These are phyloP conservation scores for Pogostemon cablin DNA, from an alignment of 257 asterid genomes.

Conservation along the genomic window DNA sequence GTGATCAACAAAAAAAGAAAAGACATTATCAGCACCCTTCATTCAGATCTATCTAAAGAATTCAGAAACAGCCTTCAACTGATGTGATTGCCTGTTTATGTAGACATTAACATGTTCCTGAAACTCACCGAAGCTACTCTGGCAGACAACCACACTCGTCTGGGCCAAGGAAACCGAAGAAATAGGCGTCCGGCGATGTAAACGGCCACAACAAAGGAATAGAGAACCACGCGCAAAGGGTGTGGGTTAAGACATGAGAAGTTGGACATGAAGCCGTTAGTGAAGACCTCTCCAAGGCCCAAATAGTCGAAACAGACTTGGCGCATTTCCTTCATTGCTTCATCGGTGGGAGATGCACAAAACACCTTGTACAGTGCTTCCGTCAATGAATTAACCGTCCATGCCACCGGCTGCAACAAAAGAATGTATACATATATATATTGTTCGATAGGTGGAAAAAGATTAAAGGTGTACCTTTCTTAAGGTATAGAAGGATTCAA, in stretches of 20 bases:
- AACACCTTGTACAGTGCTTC: constrained; percentile 62
- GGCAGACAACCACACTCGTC: constrained; percentile 48
- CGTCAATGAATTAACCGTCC: constrained; percentile 62
- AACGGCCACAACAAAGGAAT: constrained; percentile 66
- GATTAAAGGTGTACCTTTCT: constrained; percentile 36
- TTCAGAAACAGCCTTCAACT: too few species aligned
- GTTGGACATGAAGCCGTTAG: constrained; percentile 32
- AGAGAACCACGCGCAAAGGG: constrained; percentile 51
- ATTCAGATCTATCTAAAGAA: too few species aligned
- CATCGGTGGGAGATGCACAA: constrained; percentile 54
- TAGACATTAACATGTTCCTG: too few species aligned
- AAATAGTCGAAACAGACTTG: constrained; percentile 64
- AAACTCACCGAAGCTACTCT: constrained; percentile 50
- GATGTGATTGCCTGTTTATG: too few species aligned
- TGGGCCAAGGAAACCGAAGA: constrained; percentile 62
- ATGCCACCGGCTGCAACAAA: constrained; percentile 62
- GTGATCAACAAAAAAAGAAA: too few species aligned
- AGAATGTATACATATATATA: too few species aligned
- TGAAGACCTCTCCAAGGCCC: constrained; percentile 52
- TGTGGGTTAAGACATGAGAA: constrained; percentile 64
- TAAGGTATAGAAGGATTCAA: constrained; percentile 50
- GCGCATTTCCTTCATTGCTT: constrained; percentile 62
- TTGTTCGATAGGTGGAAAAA: neutral
- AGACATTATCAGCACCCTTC: too few species aligned
- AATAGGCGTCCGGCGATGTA: constrained; percentile 56